These are phyloP conservation scores for Diaporthe vexans DNA, from an alignment of 2,329 filamentous ascomycete genomes.

Conservation along the genomic window DNA sequence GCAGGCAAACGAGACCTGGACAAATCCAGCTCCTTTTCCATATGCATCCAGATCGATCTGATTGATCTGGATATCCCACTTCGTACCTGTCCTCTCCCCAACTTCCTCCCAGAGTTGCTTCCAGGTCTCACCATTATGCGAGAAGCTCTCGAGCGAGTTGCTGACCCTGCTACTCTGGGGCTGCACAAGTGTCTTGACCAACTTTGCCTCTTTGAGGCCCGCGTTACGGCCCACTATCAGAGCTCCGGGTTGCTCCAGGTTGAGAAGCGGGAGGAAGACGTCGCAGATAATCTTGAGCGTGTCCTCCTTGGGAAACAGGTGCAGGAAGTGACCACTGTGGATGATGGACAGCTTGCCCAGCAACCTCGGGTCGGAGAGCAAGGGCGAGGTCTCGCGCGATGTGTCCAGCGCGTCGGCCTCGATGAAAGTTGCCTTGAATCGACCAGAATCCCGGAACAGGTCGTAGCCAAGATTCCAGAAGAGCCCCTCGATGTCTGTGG, in stretches of 20 bases:
- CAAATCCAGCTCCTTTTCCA: background rate
- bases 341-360: background rate
- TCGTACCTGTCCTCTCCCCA: background rate
- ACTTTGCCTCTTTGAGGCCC: background rate
- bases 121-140: background rate
- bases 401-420: background rate
- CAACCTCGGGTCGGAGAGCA: background rate
- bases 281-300: background rate
- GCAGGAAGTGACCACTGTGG: background rate
- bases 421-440: background rate
- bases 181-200: background rate
- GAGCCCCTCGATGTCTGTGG: background rate
- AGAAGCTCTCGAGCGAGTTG: slow-evolving; percentile 3
- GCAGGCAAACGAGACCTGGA: background rate
- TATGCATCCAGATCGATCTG: background rate
- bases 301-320: background rate
- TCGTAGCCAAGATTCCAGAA: background rate
- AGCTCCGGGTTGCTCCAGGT: background rate
- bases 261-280: background rate
- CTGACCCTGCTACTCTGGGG: background rate
- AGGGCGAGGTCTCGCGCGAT: background rate
- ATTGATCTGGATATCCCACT: background rate
- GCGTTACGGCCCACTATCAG: background rate
- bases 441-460: background rate
- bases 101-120: background rate